Evolutionary conservation across 805 yeast species (phyloP), one percentile per base, ranked within the genome.

Genomic region (Blastobotrys parvus): DNA sequence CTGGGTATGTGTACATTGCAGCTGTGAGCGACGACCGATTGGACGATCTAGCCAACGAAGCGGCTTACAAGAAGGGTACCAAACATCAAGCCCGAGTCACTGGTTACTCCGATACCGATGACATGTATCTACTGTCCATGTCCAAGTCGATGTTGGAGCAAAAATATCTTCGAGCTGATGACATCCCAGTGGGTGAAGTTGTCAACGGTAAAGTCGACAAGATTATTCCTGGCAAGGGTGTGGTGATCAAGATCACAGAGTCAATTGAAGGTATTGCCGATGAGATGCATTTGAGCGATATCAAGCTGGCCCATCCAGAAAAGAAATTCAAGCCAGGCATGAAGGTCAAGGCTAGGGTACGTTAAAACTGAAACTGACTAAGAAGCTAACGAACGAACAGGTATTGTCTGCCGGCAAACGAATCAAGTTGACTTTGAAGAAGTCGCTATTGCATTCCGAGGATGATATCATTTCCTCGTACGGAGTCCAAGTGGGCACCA

Each of bases 271-370:
- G 87, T 3, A 65, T 73, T 49, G 97, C 86, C 22, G 81, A 85
- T 11, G 69, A 77, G 21, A 57, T 67, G 20, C 95, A 90, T 55
- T 75, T 92, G 62, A 80, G 94, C 52, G 99, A 92, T 61, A 72
- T 83, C 45, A 81, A 78, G 58, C 69, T 90, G 49, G 77, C 78
- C 2, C 82, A 90, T 57, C 98, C 98, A 4, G 97, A 92, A 64
- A 76, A 92, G 68, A 86, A 87, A 56, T 90, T 81, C 71, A 85
- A 84, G 62, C 78, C 80, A 35, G 97, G 96, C 8, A 68, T 82
- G 35, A 82, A 80, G 52, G 85, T 86, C 23, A 82, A 74, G 54
- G 92, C 81, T 48, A 76, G 94, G 64, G 74, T 87, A 10, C 62
- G 86, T 51, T 70, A n/a, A n/a, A n/a, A n/a, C n/a, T n/a, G n/a